Base-by-base conservation (phyloP, 495 filamentous ascomycete species). In the Parathielavia appendiculata region DNA sequence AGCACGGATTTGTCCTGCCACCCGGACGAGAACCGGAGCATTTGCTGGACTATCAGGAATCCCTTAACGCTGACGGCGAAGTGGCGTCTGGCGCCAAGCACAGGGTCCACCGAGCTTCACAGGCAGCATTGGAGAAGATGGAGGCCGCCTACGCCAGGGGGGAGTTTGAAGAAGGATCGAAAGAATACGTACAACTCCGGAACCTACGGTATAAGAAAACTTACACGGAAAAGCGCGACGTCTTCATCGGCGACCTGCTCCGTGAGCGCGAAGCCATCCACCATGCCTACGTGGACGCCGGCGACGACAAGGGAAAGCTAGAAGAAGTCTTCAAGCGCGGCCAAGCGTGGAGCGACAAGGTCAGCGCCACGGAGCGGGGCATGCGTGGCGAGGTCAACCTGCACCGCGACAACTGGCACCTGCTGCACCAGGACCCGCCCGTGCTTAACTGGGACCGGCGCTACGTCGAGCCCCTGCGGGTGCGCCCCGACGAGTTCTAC, bases 391-490 rank as follows among this genome's bases (percentile, higher is more conserved):
- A 74, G 41, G 69, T 65, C 51, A 14, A 66, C 4, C 66, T 71
- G 14, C 59, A 66, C 41, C 73, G 71, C 45, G 81, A 84, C 63
- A 82, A 81, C 56, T 63, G 73, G 35, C 68, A 76, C 49, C 54
- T 71, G 17, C 72, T 76, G 17, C 59, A 59, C 10, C 73, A 75
- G 47, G 58, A 71, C 10, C 75, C 81, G 5, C 78, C 78, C 0
- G 39, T 79, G 6, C 71, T 90, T 2, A 56, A 71, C 50, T 90
- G 83, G 83, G 86, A 91, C 64, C 81, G 78, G 5, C 83, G 88
- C 26, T 72, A 69, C 9, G 36, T 65, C 36, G 81, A 85, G 62
- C 70, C 79, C 22, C 78, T 82, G 44, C 57, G 65, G 9, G 75
- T 80, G 22, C 49, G 76, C 12, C 32, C 65, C 0, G 67, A 80